Base-by-base conservation (phyloP, 2,329 filamentous ascomycete species). In the Fragosphaeria purpurea region DNA sequence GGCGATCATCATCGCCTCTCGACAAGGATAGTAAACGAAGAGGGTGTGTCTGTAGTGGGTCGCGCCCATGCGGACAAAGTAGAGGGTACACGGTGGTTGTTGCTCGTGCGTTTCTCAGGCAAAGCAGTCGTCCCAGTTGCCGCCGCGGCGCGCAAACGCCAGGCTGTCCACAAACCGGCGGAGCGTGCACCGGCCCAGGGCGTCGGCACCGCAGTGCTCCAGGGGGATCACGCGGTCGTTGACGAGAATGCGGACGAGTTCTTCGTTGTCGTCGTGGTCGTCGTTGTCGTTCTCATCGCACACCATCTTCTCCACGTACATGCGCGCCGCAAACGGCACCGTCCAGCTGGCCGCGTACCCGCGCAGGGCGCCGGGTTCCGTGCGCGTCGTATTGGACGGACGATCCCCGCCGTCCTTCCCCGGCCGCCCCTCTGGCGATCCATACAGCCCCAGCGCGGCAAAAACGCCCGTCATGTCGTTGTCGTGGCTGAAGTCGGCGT, bases 401-500 rank as follows among this genome's bases (percentile, higher is more conserved):
- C 7, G 7, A 37, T 37, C 31, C 85, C 67, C n/a, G 44, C 39
- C 30, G 32, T 31, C 6, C 11, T 22, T 32, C 45, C 44, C 6
- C 5, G 7, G 9, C 3, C 22, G n/a, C 9, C 12, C n/a, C 7
- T 34, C 41, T 22, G 9, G n/a, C 0, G 80, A 70, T 10, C 62
- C 60, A 67, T 88, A 95, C 32, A 95, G 69, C 0, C 88, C 86
- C 56, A 96, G 62, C 0, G 88, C 88, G 5, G 80, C 81, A 62
- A 86, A 86, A 6, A 94, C 80, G 7, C 77, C 76, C 34, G 79
- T 80, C 81, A 96, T 88, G 62, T 85, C 82, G 64, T 94, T 95
- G 67, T 96, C 90, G 66, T 96, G 90, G 55, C 83, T 87, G 62
- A 96, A 95, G 66, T 96, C 90, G 0, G 88, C 89, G 61, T 94